Evolutionary conservation across 2,329 filamentous ascomycete species (phyloP), one percentile per base, ranked within the genome.

Genomic region (Lizonia empirigonia): DNA sequence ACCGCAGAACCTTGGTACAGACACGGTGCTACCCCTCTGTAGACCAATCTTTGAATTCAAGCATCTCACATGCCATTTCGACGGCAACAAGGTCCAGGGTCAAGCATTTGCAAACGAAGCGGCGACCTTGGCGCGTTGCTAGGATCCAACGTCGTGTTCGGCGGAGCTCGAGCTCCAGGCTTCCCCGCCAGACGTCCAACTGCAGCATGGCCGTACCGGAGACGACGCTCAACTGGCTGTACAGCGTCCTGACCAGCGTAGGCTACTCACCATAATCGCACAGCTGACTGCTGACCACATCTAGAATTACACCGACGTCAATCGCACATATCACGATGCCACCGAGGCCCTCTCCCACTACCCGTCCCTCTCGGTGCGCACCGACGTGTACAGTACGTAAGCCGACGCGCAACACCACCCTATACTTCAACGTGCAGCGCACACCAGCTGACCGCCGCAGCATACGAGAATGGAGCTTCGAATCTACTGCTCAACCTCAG

Each of bases 221-320:
- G 75, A 89, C 91, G 77, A 88, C 95, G 55, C 81, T 97, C 68
- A 92, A 91, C 77, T 97, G 93, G 93, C 85, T 97, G 5, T 96
- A 96, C 77, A 94, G 90, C 76, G 87, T 96, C 48, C 77, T 97
- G 51, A 90, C 88, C 33, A 72, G 68, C 50, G 73, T 71, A 66
- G 42, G 22, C 19, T 2, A n/a, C 4, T 7, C 1, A 8, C 22
- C 16, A 13, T 16, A 7, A 12, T 9, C n/a, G 8, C 5, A 10
- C 30, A 19, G 26, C 5, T 16, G 27, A 44, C 56, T 46, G 16
- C 46, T 44, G 19, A 62, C 5, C 3, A 2, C 5, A 2, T 2
- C 2, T 44, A 97, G 90, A 91, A 96, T 82, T 97, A 99, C 72
- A 86, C 86, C 72, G 90, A 97, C 77, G 88, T 95, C 52, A 95